Evolutionary conservation across 306 rosid genomes (phyloP).

Genomic region (Inga laurina): DNA sequence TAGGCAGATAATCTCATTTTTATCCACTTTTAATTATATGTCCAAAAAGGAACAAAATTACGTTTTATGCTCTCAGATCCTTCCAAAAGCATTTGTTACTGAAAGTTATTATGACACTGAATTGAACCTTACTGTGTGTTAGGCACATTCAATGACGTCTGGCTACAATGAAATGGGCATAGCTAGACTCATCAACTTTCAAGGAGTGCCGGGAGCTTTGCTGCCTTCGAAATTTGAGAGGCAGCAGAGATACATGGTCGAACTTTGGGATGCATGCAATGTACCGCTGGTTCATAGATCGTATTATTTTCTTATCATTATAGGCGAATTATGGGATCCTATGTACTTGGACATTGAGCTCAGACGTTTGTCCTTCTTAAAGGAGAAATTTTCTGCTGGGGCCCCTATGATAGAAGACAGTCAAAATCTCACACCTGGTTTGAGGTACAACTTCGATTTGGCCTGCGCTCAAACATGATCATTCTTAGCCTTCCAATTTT

Average conservation of each 20-base stretch:
- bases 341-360: constrained; percentile 83
- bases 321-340: constrained; percentile 75
- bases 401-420: constrained; percentile 23
- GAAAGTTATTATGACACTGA: not conserved
- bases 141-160: constrained; percentile 36
- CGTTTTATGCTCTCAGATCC: constrained; percentile 16
- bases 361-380: constrained; percentile 75
- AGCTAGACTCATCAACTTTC: constrained; percentile 30
- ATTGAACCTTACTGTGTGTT: constrained; percentile 17
- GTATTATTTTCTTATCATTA: constrained; percentile 78
- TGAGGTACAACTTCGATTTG: constrained; percentile 53
- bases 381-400: constrained; percentile 53
- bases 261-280: constrained; percentile 82
- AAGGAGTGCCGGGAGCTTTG: constrained; percentile 21
- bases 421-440: constrained; percentile 50
- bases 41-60: not conserved
- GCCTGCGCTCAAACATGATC: constrained; percentile 12
- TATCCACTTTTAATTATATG: not conserved
- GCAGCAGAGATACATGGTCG: constrained; percentile 60
- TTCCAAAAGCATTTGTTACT: not conserved
- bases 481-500: not conserved
- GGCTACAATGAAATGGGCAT: constrained; percentile 28
- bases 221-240: constrained; percentile 53
- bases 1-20: not conserved
- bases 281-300: constrained; percentile 84